These are phyloP conservation scores for Curvularia lunata DNA, from an alignment of 2,329 filamentous ascomycete species.

Conservation along the genomic window DNA sequence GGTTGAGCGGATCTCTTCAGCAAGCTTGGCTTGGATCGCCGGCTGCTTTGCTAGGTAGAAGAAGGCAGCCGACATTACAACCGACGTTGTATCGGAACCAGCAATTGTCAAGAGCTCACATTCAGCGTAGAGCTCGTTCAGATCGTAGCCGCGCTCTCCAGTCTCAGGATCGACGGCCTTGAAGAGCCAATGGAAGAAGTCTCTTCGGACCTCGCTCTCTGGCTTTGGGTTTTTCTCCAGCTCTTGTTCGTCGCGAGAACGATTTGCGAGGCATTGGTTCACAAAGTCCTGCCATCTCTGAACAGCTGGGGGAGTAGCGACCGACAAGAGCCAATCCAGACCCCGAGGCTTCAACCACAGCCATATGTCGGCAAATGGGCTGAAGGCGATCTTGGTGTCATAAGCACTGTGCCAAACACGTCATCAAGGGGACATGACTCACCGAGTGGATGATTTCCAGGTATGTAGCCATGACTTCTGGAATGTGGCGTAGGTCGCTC, in stretches of 20 bases:
- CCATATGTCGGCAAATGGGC: conserved; percentile 18
- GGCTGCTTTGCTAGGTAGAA: conserved; percentile 31
- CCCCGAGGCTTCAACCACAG: conserved; percentile 34
- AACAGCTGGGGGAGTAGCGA: conserved; percentile 24
- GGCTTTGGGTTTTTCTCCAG: conserved; percentile 23
- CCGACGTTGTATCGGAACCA: conserved; percentile 32
- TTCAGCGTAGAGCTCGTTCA: conserved; percentile 49
- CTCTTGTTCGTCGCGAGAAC: conserved; percentile 21
- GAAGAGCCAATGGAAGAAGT: conserved; percentile 53
- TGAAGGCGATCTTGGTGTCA: conserved; percentile 5
- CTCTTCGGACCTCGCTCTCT: conserved; percentile 38
- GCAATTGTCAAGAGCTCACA: conserved; percentile 32
- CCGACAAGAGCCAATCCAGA: conserved; percentile 24
- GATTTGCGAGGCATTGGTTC: conserved; percentile 22
- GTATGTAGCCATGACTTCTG: conserved; percentile 28
- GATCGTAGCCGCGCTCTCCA: conserved; percentile 41
- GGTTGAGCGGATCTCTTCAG: conserved; percentile 24
- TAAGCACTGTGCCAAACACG: neutral
- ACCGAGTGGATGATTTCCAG: conserved; percentile 29
- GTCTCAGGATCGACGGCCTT: conserved; percentile 52
- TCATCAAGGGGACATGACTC: neutral
- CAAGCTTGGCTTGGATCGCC: conserved; percentile 23
- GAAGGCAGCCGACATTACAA: conserved; percentile 26
- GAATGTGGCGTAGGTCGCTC: conserved; percentile 29
- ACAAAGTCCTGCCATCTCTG: conserved; percentile 27